Evolutionary conservation across 2,329 filamentous ascomycete genomes (phyloP).

Genomic region (Whalleya microplaca): DNA sequence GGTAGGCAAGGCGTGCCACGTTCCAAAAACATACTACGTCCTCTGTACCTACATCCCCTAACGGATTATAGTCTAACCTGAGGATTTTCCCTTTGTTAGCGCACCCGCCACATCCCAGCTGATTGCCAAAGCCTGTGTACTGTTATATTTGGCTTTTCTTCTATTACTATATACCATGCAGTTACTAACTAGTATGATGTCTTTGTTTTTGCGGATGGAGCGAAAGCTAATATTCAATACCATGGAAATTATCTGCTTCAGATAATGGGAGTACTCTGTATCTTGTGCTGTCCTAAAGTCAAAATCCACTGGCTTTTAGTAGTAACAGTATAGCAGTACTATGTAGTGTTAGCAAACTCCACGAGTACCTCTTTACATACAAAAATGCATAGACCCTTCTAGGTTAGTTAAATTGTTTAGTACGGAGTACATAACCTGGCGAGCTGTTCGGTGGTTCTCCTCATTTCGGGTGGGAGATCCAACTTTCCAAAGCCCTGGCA

Average conservation of each 20-base stretch:
- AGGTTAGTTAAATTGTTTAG: background rate
- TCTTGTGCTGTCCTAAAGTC: too few species aligned
- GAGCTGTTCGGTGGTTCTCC: conserved; percentile 26
- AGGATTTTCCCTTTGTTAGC: conserved; percentile 22
- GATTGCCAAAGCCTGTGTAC: background rate
- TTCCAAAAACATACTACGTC: conserved; percentile 24
- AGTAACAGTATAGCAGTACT: too few species aligned
- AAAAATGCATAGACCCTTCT: background rate
- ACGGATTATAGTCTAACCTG: background rate
- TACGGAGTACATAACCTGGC: background rate
- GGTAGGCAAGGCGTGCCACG: conserved; percentile 27
- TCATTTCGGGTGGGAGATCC: conserved; percentile 29
- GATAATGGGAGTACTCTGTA: too few species aligned
- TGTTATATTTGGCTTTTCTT: too few species aligned
- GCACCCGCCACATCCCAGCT: conserved; percentile 6
- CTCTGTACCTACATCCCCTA: too few species aligned
- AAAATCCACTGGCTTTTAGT: too few species aligned
- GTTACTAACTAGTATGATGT: too few species aligned
- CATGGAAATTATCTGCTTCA: too few species aligned
- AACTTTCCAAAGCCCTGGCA: background rate
- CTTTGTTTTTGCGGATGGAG: too few species aligned
- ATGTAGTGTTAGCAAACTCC: too few species aligned
- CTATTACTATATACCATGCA: too few species aligned
- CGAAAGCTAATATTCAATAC: too few species aligned
- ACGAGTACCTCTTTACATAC: background rate